Conservation (phyloP, 1,139 yeast genomes). For the Yamadazyma taylorii region DNA sequence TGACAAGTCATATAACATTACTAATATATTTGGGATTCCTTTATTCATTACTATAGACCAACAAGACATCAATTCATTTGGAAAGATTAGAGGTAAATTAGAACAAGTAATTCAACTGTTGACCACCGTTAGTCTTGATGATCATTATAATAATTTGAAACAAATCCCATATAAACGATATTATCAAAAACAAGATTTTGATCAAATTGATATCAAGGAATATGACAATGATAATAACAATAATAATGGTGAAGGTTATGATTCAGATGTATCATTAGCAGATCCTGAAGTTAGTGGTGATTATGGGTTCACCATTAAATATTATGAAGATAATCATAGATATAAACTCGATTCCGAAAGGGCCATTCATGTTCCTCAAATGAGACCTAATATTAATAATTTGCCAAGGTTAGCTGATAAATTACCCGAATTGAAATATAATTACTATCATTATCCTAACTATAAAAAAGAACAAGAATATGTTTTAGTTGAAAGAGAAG, state of each 20-base stretch:
- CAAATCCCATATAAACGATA: constrained; percentile 18
- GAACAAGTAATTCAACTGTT: constrained; percentile 35
- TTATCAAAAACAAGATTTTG: constrained; percentile 38
- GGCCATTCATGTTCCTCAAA: constrained; percentile 28
- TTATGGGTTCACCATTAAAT: constrained; percentile 51
- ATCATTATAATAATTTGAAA: constrained; percentile 24
- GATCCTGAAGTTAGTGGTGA: constrained; percentile 52
- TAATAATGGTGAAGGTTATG: constrained; percentile 34
- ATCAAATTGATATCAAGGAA: constrained; percentile 2
- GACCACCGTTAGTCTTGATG: constrained; percentile 25
- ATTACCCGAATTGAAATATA: constrained; percentile 30
- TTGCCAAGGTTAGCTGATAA: constrained; percentile 29
- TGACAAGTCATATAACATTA: constrained; percentile 37
- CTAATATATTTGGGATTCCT: constrained; percentile 65
- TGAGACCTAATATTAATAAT: constrained; percentile 31
- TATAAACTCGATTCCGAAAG: not conserved
- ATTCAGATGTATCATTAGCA: constrained; percentile 52
- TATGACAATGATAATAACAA: constrained; percentile 15
- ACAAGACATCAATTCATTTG: constrained; percentile 50
- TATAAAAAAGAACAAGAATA: constrained; percentile 22
- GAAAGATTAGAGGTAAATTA: constrained; percentile 55
- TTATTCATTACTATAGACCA: constrained; percentile 61
- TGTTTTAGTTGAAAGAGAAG: constrained; percentile 20
- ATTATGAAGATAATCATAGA: constrained; percentile 19
- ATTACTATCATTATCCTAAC: constrained; percentile 26